Conservation (phyloP, 2,329 filamentous ascomycete species). For the Aspergillus persii region DNA sequence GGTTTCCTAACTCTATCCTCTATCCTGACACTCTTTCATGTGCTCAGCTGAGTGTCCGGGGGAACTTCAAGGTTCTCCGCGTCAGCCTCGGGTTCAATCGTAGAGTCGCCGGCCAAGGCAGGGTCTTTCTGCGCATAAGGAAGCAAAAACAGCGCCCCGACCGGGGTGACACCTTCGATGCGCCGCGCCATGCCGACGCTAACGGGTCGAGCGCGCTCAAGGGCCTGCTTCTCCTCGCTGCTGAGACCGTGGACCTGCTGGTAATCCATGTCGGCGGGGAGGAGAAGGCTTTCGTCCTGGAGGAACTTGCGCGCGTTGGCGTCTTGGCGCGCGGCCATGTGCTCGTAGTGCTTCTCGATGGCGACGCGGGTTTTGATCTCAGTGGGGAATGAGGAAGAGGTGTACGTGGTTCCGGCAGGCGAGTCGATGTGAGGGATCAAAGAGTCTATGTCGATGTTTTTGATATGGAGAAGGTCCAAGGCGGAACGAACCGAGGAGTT, state of each 20-base stretch:
- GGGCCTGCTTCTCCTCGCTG: slow-evolving; percentile 70
- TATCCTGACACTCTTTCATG: neutral
- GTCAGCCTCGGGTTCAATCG: neutral
- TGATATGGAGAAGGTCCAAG: slow-evolving; percentile 74
- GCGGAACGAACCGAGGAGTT: slow-evolving; percentile 69
- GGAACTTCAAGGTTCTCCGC: neutral
- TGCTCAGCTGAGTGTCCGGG: neutral
- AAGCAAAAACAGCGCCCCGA: slow-evolving; percentile 44
- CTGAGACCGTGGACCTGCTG: slow-evolving; percentile 69
- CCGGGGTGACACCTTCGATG: slow-evolving; percentile 68
- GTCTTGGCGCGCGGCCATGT: slow-evolving; percentile 74
- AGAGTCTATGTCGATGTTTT: slow-evolving; percentile 57
- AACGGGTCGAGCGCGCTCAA: slow-evolving; percentile 72
- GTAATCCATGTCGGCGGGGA: slow-evolving; percentile 78
- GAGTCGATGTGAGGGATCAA: slow-evolving; percentile 55
- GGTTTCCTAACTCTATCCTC: neutral
- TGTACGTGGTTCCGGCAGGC: slow-evolving; percentile 27
- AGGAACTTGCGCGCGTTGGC: slow-evolving; percentile 65
- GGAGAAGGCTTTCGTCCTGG: slow-evolving; percentile 70
- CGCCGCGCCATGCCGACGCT: slow-evolving; percentile 84
- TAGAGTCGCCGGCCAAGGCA: neutral
- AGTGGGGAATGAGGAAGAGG: slow-evolving; percentile 52
- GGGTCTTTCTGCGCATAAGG: slow-evolving; percentile 35
- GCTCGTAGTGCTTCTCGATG: slow-evolving; percentile 82
- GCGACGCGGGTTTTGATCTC: slow-evolving; percentile 67